phyloP scores from a whole-genome alignment of 78 protist species.

The Polysphondylium violaceum region DNA sequence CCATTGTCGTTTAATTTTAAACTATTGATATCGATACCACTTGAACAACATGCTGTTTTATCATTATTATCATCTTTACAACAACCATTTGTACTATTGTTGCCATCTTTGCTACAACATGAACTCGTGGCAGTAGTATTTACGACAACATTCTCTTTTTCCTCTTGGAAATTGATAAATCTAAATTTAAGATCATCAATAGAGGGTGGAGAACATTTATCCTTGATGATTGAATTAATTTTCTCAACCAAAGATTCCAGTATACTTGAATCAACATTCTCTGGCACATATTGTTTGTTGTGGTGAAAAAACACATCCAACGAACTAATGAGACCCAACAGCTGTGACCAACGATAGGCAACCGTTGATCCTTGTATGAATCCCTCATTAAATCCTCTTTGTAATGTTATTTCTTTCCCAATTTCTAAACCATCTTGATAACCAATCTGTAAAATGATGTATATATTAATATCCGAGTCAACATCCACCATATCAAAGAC shows the following conservation, averaged over 20 bases:
- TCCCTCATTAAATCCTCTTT: constrained; percentile 68
- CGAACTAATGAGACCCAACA: constrained; percentile 47
- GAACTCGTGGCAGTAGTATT: background rate
- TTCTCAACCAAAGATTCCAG: constrained; percentile 19
- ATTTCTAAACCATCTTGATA: constrained; percentile 66
- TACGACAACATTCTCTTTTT: background rate
- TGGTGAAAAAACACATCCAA: constrained; percentile 73
- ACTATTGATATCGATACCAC: background rate
- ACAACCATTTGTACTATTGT: background rate
- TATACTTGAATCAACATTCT: background rate
- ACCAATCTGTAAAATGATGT: constrained; percentile 46
- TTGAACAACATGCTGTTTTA: background rate
- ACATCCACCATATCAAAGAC: background rate
- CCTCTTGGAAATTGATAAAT: constrained; percentile 17
- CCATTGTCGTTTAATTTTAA: background rate
- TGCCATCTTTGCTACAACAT: background rate
- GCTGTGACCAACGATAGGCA: constrained; percentile 54
- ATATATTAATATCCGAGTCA: background rate
- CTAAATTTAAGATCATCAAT: constrained; percentile 29
- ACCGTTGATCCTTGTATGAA: constrained; percentile 16
- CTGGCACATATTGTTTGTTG: constrained; percentile 6
- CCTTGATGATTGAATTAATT: constrained; percentile 12
- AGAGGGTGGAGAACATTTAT: constrained; percentile 38
- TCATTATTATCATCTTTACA: background rate
- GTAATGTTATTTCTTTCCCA: constrained; percentile 69